Evolutionary conservation across 139 green algal genomes (phyloP).

Genomic region (Monoraphidium neglectum): DNA sequence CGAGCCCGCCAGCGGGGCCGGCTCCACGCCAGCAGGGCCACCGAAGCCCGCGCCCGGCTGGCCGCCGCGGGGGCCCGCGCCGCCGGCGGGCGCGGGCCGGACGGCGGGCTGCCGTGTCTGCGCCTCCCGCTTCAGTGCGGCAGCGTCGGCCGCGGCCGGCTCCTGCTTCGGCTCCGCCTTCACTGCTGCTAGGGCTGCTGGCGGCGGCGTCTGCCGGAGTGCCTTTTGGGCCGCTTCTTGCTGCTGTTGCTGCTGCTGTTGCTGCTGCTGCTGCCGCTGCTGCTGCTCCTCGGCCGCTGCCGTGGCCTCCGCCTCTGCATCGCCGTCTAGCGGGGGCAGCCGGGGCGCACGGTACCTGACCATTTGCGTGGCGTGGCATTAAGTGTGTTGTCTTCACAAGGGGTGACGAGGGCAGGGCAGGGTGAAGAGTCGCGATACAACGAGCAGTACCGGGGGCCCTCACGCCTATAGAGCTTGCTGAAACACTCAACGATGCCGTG

Average conservation of each 20-base stretch:
- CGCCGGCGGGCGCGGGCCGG: too few species aligned
- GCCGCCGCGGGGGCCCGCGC: too few species aligned
- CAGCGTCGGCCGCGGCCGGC: too few species aligned
- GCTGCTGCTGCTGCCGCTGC: background rate
- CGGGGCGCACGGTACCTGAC: conserved; percentile 8
- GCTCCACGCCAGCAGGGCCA: too few species aligned
- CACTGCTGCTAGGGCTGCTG: background rate
- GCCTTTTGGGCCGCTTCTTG: background rate
- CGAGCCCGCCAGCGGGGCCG: too few species aligned
- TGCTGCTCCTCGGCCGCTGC: background rate
- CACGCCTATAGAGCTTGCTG: background rate
- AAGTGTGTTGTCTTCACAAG: background rate
- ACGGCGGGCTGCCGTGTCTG: too few species aligned
- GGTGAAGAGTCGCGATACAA: background rate
- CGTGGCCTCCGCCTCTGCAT: background rate
- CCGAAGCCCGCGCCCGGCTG: too few species aligned
- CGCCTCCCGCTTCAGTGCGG: too few species aligned
- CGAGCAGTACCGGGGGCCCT: background rate
- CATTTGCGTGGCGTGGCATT: background rate
- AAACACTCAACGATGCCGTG: background rate
- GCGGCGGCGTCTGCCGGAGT: background rate
- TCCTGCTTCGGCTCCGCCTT: too few species aligned
- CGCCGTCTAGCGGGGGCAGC: conserved; percentile 7
- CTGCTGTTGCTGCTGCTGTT: background rate
- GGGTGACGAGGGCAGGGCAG: background rate